Base-by-base conservation (phyloP, 2,329 filamentous ascomycete species). In the Xylaria sp. region DNA sequence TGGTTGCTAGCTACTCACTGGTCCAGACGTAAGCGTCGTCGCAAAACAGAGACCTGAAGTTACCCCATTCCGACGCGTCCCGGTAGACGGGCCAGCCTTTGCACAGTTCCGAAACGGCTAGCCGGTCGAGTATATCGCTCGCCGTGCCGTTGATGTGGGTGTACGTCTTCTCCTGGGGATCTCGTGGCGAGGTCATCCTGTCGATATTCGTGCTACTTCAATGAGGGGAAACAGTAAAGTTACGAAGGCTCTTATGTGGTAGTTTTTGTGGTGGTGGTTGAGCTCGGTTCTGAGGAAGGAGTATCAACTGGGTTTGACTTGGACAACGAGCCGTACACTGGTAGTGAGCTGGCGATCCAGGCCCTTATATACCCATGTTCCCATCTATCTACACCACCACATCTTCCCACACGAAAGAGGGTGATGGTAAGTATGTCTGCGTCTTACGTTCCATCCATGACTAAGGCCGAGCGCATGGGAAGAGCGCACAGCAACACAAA, bases 31-130 rank as follows among this genome's bases (percentile, higher is more conserved):
- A 74, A 3, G 77, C 78, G 13, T 77, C 73, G 11, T 75, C 67
- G 46, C 73, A 69, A 60, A 81, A 81, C 9, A 81, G 66, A 1
- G 70, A 72, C 56, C 77, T 75, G 60, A 78, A 81, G 70, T 81
- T 80, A 66, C 73, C 72, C 78, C 79, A 81, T 63, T 82, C 78
- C 1, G 78, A 80, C 9, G 77, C 73, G 54, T 81, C 78, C 26
- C 78, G 74, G 64, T 81, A 81, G 37, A 81, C 74, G 2, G 78
- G 77, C 78, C 78, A 81, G 41, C 78, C 78, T 62, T 79, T 80
- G 70, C 77, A 80, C n/a, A 82, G 67, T 65, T 81, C 78, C 1
- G 77, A 72, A 7, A 82, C 71, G 50, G 72, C 72, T 19, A 78
- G 65, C 19, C 78, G 74, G 54, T 78, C 72, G 13, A 79, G 69